phyloP scores from a whole-genome alignment of 345 rosid genomes.

The Turritis glabra region DNA sequence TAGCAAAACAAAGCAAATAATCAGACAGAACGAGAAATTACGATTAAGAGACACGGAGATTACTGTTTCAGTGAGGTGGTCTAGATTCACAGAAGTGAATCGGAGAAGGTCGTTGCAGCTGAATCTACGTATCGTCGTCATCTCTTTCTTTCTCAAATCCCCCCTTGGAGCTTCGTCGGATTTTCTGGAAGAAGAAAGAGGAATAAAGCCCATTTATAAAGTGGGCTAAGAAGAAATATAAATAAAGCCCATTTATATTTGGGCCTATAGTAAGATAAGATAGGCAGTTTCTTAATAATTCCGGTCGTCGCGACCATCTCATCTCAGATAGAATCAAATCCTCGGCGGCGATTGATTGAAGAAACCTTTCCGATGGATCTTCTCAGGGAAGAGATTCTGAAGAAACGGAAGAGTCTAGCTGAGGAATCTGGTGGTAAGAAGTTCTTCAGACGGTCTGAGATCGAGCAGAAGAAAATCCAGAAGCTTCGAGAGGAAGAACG shows the following conservation, averaged over 20 bases:
- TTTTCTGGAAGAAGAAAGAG: not conserved
- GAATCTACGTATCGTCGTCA: conserved; percentile 91
- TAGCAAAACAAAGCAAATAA: not conserved
- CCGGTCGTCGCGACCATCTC: conserved; percentile 1
- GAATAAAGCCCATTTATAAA: conserved; percentile 7
- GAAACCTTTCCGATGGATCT: conserved; percentile 58
- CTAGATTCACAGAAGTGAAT: conserved; percentile 77
- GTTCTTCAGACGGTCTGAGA: conserved; percentile 83
- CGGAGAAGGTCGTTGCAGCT: conserved; percentile 95
- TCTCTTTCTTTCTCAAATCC: conserved; percentile 42
- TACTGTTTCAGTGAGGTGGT: conserved; percentile 96
- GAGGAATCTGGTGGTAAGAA: conserved; percentile 82
- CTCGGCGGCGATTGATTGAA: conserved; percentile 30
- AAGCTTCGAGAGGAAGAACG: conserved; percentile 90
- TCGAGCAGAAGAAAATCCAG: conserved; percentile 83
- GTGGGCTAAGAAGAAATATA: not conserved
- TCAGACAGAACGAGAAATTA: not conserved
- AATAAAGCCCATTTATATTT: conserved; percentile 11
- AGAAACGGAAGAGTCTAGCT: conserved; percentile 68
- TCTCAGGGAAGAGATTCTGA: conserved; percentile 68
- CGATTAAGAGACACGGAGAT: not conserved
- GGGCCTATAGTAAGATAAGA: not conserved
- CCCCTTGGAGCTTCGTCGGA: conserved; percentile 21
- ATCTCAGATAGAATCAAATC: conserved; percentile 6
- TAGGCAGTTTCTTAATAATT: not conserved